Percentiles rank a stretch among this genome's conserved stretches.
Conservation (phyloP, 2,329 filamentous ascomycete species). For the Ceratocystis cubensis region DNA sequence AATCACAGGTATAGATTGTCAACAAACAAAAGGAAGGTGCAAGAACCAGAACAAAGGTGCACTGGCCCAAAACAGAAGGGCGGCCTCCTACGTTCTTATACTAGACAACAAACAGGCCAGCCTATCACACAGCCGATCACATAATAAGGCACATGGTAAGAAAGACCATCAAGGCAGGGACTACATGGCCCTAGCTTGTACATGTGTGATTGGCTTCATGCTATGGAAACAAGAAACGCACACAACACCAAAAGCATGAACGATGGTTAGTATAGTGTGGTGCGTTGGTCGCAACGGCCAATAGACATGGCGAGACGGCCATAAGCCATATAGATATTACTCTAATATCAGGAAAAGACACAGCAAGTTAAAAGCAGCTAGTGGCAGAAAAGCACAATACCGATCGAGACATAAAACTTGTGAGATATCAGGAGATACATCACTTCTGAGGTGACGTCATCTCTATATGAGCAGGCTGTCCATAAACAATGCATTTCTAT, state of each 20-base stretch:
- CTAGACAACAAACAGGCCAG: neutral
- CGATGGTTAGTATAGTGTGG: neutral
- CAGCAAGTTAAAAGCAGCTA: too few species aligned
- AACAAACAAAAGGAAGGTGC: neutral
- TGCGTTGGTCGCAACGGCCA: neutral
- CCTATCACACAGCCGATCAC: neutral
- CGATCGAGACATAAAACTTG: neutral
- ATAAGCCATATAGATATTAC: too few species aligned
- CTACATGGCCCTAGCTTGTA: neutral
- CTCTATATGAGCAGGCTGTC: neutral
- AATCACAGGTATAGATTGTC: neutral
- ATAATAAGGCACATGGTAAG: neutral
- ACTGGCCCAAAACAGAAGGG: neutral
- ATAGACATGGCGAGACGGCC: too few species aligned
- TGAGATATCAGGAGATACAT: neutral
- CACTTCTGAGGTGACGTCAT: neutral
- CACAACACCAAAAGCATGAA: too few species aligned
- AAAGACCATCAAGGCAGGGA: neutral
- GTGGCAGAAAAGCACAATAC: too few species aligned
- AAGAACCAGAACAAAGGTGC: neutral
- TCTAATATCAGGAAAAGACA: too few species aligned
- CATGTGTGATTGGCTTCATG: neutral
- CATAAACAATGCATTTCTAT: neutral
- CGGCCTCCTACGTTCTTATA: neutral
- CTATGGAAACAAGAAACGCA: neutral